These are phyloP conservation scores for Clavariopsis aquatica DNA, from an alignment of 495 filamentous ascomycete species.

Conservation along the genomic window DNA sequence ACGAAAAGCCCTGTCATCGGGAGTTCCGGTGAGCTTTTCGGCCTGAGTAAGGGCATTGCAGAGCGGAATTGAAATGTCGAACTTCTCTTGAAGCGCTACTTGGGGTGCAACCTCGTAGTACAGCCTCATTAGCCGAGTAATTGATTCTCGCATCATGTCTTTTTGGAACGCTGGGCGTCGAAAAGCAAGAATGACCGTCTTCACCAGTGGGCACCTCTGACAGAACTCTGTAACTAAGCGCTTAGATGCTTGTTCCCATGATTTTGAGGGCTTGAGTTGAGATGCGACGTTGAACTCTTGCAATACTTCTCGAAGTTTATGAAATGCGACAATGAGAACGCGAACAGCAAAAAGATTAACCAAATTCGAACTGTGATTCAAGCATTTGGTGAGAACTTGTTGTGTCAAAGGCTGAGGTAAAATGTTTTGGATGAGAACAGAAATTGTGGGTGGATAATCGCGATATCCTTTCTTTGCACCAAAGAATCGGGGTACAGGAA, in stretches of 20 bases:
- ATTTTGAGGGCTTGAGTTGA: slow-evolving; percentile 41
- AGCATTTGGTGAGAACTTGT: slow-evolving; percentile 71
- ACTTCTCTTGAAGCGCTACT: slow-evolving; percentile 75
- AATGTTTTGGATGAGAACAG: slow-evolving; percentile 77
- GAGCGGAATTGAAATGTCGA: slow-evolving; percentile 80
- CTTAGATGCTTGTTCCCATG: slow-evolving; percentile 67
- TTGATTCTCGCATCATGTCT: slow-evolving; percentile 73
- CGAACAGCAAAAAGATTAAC: slow-evolving; percentile 81
- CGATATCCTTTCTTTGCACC: slow-evolving; percentile 53
- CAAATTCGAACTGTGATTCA: slow-evolving; percentile 72
- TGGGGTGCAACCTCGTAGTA: slow-evolving; percentile 84
- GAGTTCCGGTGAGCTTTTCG: slow-evolving; percentile 53
- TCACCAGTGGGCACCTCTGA: slow-evolving; percentile 73
- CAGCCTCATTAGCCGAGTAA: slow-evolving; percentile 68
- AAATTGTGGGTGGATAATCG: slow-evolving; percentile 68
- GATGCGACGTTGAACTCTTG: slow-evolving; percentile 55
- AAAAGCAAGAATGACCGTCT: slow-evolving; percentile 71
- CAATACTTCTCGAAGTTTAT: slow-evolving; percentile 69
- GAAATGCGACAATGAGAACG: slow-evolving; percentile 72
- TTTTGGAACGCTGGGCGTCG: slow-evolving; percentile 65
- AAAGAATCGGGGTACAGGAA: slow-evolving; percentile 71
- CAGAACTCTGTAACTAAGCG: slow-evolving; percentile 73
- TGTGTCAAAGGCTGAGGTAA: slow-evolving; percentile 80
- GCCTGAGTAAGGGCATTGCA: slow-evolving; percentile 60
- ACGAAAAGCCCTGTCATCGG: slow-evolving; percentile 54